Percentiles rank a stretch among this genome's conserved stretches.
phyloP scores from a whole-genome alignment of 2,329 filamentous ascomycete species.

The Penicillium brevicompactum region DNA sequence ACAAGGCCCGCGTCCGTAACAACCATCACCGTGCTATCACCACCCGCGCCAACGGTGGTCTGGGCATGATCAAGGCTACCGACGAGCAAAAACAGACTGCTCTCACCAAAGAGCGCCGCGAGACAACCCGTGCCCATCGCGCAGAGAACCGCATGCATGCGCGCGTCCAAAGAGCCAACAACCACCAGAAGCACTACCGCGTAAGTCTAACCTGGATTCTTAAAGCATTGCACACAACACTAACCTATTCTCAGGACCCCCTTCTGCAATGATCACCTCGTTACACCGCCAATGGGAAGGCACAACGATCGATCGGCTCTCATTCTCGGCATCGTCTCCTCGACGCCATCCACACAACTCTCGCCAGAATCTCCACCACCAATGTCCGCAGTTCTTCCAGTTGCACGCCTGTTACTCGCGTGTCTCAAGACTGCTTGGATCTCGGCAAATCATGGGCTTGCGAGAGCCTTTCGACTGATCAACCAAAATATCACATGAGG shows the following conservation, averaged over 20 bases:
- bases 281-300: not conserved
- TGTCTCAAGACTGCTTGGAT: not conserved
- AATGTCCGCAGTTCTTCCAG: constrained; percentile 1
- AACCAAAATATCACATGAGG: not conserved
- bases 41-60: constrained; percentile 70
- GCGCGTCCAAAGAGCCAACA: constrained; percentile 71
- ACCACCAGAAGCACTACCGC: constrained; percentile 76
- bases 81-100: constrained; percentile 74
- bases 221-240: constrained; percentile 1
- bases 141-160: constrained; percentile 66
- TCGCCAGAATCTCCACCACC: constrained; percentile 1
- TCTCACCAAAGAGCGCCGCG: constrained; percentile 67
- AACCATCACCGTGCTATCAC: constrained; percentile 58
- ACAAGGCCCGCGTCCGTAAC: constrained; percentile 39
- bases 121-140: constrained; percentile 65
- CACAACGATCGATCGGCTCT: constrained; percentile 1
- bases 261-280: constrained; percentile 50
- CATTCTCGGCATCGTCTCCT: not conserved
- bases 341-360: not conserved
- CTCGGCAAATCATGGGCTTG: not conserved
- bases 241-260: constrained; percentile 48
- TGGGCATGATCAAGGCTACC: constrained; percentile 75
- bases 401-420: not conserved
- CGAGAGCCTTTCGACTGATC: not conserved
- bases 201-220: constrained; percentile 43